Conservation (phyloP, 2,329 filamentous ascomycete species). For the Arthrobotrys sinensis region DNA sequence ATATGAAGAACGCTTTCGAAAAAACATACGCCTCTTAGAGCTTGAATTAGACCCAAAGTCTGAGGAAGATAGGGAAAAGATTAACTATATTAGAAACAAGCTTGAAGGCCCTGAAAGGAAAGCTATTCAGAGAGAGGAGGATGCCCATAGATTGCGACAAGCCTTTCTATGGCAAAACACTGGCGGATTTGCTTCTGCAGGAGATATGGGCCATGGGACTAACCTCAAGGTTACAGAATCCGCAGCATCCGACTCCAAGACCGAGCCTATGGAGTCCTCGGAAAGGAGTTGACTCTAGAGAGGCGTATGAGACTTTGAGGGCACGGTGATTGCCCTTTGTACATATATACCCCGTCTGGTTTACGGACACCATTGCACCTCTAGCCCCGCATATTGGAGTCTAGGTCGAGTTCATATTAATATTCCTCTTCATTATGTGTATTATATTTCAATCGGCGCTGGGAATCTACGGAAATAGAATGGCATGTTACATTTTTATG, state of each 20-base stretch:
- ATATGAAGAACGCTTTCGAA: background rate
- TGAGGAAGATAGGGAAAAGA: background rate
- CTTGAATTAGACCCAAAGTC: background rate
- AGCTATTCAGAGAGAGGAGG: background rate
- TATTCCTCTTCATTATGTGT: too few species aligned
- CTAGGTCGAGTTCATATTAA: too few species aligned
- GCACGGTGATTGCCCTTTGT: too few species aligned
- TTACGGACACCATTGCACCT: too few species aligned
- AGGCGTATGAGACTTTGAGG: too few species aligned
- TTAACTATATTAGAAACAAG: background rate
- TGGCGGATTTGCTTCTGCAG: background rate
- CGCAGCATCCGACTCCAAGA: background rate
- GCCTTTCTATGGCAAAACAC: slow-evolving; percentile 6
- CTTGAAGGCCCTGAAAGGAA: background rate
- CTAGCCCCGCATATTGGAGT: too few species aligned
- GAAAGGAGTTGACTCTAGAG: too few species aligned
- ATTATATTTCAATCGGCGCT: too few species aligned
- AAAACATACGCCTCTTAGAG: background rate
- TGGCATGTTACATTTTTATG: too few species aligned
- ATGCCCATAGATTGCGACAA: background rate
- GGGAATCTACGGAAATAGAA: too few species aligned
- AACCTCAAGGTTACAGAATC: background rate
- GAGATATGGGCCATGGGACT: background rate
- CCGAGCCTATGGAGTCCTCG: too few species aligned
- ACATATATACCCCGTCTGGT: too few species aligned